These are phyloP conservation scores for Candida mesenterica DNA, from an alignment of 1,139 yeast genomes.

Conservation along the genomic window DNA sequence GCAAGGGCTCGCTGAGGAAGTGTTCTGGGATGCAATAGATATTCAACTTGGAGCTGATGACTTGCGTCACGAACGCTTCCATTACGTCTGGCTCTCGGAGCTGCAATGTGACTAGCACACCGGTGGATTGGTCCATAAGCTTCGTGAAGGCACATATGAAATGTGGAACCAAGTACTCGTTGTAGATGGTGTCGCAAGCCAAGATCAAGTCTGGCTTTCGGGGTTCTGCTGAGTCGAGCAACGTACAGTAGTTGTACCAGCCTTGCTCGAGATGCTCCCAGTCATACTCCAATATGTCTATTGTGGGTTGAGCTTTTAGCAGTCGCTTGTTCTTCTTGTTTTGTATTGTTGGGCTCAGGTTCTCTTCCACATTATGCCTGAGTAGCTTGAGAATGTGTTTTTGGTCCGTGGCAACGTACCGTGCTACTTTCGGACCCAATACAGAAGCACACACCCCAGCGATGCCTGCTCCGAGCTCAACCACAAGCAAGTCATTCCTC, in stretches of 20 bases:
- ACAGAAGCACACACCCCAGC: conserved; percentile 54
- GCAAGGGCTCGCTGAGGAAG: conserved; percentile 28
- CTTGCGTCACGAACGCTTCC: conserved; percentile 42
- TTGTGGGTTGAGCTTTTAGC: conserved; percentile 10
- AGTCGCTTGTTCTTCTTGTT: not conserved
- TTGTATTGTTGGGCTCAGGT: conserved; percentile 17
- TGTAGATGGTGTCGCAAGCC: conserved; percentile 72
- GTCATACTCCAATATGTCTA: conserved; percentile 55
- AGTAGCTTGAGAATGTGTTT: conserved; percentile 52
- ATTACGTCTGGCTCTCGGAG: conserved; percentile 54
- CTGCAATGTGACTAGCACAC: conserved; percentile 51
- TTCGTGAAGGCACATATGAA: conserved; percentile 44
- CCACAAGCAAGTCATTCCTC: conserved; percentile 24
- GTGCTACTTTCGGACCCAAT: conserved; percentile 34
- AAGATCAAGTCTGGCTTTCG: conserved; percentile 48
- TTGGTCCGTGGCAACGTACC: conserved; percentile 65
- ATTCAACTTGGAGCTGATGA: conserved; percentile 17
- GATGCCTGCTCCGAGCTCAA: conserved; percentile 70
- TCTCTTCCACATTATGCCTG: conserved; percentile 42
- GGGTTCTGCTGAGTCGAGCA: conserved; percentile 1
- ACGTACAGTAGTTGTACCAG: conserved; percentile 17
- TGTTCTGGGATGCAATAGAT: conserved; percentile 28
- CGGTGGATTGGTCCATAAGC: conserved; percentile 34
- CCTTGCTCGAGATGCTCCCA: conserved; percentile 58
- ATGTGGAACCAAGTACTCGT: conserved; percentile 56